Evolutionary conservation across 371 early-diverging fungal species (phyloP).

Genomic region (Mortierella sp.): DNA sequence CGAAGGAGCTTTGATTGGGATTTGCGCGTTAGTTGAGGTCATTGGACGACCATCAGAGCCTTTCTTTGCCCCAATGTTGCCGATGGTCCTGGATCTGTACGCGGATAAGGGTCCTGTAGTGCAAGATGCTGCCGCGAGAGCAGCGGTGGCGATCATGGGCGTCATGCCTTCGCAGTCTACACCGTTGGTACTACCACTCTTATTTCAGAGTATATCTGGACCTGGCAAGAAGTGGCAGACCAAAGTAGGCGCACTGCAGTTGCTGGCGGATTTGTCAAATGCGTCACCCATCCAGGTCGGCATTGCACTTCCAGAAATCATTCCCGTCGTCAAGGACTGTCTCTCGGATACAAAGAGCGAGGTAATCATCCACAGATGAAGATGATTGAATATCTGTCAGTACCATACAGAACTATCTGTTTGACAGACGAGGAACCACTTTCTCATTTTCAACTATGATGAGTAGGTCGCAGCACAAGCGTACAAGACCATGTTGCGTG

Average conservation of each 20-base stretch:
- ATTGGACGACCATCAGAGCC: slow-evolving; percentile 68
- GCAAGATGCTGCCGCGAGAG: slow-evolving; percentile 68
- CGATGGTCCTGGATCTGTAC: slow-evolving; percentile 66
- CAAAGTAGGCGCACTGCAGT: slow-evolving; percentile 69
- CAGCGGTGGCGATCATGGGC: slow-evolving; percentile 62
- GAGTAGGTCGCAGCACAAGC: slow-evolving; percentile 53
- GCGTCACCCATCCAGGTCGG: slow-evolving; percentile 67
- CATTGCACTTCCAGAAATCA: slow-evolving; percentile 71
- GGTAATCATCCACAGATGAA: slow-evolving; percentile 55
- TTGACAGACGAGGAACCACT: too few relatives aligned
- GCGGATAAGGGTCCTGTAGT: slow-evolving; percentile 75
- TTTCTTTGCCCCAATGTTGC: slow-evolving; percentile 64
- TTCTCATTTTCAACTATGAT: not conserved
- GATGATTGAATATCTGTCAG: not conserved
- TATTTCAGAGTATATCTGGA: slow-evolving; percentile 68
- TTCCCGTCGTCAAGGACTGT: slow-evolving; percentile 77
- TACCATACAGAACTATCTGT: not conserved
- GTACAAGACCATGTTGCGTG: slow-evolving; percentile 59
- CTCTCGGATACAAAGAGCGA: slow-evolving; percentile 82
- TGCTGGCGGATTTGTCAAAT: slow-evolving; percentile 65
- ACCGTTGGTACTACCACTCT: slow-evolving; percentile 64
- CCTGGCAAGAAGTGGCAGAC: slow-evolving; percentile 82
- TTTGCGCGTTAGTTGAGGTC: slow-evolving; percentile 66
- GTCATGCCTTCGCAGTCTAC: slow-evolving; percentile 66
- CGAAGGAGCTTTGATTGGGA: slow-evolving; percentile 71